A percentile compares a stretch with the other conserved stretches of the same genome.
Conservation (phyloP, 768 basidiomycete genomes). For the Hericium rajendrae region DNA sequence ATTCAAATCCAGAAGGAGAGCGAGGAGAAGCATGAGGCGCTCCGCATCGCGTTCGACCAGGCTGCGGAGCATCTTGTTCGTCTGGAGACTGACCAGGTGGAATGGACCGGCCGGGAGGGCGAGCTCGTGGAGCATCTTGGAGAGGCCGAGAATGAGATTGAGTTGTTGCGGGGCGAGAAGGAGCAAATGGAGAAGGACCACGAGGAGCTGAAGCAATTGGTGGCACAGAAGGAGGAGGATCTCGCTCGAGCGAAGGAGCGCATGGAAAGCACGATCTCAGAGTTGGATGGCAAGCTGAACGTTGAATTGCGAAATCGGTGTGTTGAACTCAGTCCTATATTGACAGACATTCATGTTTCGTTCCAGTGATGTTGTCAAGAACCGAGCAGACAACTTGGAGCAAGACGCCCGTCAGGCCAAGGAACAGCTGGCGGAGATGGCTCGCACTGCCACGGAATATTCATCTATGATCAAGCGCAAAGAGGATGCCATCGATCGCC, state of each 20-base stretch:
- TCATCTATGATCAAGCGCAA: conserved; percentile 68
- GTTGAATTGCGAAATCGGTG: conserved; percentile 57
- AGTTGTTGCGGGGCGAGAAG: conserved; percentile 45
- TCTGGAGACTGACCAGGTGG: conserved; percentile 67
- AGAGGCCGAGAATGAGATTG: conserved; percentile 49
- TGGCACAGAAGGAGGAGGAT: conserved; percentile 74
- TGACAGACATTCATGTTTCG: not conserved
- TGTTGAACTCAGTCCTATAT: conserved; percentile 16
- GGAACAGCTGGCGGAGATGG: conserved; percentile 68
- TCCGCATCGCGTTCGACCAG: conserved; percentile 68
- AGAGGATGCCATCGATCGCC: conserved; percentile 55
- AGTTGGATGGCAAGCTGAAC: conserved; percentile 65
- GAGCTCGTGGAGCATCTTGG: conserved; percentile 52
- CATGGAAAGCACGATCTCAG: conserved; percentile 50
- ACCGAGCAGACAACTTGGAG: conserved; percentile 53
- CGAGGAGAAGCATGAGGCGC: conserved; percentile 66
- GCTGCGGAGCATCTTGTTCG: conserved; percentile 81
- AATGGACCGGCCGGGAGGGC: conserved; percentile 53
- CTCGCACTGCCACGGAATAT: conserved; percentile 68
- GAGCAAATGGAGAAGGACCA: conserved; percentile 54
- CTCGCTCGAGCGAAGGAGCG: conserved; percentile 64
- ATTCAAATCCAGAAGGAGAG: conserved; percentile 69
- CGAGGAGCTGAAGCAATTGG: conserved; percentile 61
- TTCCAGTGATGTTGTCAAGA: conserved; percentile 52
- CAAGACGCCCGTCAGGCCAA: conserved; percentile 60